phyloP scores from a whole-genome alignment of 2,329 filamentous ascomycete genomes.

The Ophiostoma populinum region DNA sequence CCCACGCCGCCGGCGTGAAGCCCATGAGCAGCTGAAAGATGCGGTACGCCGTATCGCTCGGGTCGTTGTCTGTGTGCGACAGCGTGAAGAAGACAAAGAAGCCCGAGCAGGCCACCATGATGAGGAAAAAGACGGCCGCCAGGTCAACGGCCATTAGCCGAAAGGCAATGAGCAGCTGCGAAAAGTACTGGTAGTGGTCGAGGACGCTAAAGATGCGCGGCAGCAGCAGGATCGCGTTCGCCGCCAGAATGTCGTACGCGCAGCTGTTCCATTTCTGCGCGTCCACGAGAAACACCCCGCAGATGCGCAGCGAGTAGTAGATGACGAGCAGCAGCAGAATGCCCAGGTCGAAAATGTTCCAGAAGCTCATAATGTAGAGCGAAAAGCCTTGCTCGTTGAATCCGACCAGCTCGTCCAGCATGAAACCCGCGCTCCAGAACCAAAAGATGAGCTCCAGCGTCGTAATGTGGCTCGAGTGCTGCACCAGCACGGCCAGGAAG shows the following conservation, averaged over 20 bases:
- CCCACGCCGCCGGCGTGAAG: conserved; percentile 89
- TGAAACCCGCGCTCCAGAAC: conserved; percentile 95
- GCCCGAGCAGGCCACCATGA: conserved; percentile 76
- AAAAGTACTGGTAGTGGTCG: conserved; percentile 93
- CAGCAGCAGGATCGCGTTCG: conserved; percentile 76
- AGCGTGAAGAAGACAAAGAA: conserved; percentile 92
- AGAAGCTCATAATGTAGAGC: conserved; percentile 93
- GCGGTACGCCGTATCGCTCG: conserved; percentile 64
- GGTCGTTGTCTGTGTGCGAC: conserved; percentile 53
- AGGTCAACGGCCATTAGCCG: conserved; percentile 86
- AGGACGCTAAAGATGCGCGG: conserved; percentile 84
- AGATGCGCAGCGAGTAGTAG: conserved; percentile 80
- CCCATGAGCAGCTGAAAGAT: conserved; percentile 93
- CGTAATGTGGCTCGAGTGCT: conserved; percentile 66
- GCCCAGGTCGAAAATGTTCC: conserved; percentile 89
- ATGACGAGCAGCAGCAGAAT: conserved; percentile 72
- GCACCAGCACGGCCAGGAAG: conserved; percentile 64
- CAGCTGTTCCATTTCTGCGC: conserved; percentile 58
- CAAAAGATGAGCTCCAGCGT: conserved; percentile 78
- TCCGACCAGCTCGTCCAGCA: conserved; percentile 88
- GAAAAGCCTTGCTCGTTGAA: conserved; percentile 96
- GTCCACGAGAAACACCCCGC: conserved; percentile 70
- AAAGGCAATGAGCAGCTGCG: conserved; percentile 84
- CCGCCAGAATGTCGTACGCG: conserved; percentile 87
- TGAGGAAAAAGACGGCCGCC: conserved; percentile 66